Percentiles rank a stretch among this genome's conserved stretches.
phyloP scores from a whole-genome alignment of 169 alveolate genomes.

The Eimeria maxima region DNA sequence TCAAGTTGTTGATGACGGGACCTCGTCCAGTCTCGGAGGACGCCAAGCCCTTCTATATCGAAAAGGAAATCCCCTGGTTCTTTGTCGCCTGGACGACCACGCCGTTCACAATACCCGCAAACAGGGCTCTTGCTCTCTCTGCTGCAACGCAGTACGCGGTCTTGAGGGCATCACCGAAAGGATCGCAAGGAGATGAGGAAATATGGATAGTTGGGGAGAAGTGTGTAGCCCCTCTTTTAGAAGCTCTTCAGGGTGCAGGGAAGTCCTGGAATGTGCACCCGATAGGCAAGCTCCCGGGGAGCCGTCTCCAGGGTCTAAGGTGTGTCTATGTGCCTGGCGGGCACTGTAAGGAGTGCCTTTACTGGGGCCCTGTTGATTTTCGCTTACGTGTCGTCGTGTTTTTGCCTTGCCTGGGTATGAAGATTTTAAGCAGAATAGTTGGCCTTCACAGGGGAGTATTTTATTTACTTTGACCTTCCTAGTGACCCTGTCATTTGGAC shows the following conservation, averaged over 20 bases:
- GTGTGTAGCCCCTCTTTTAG: slow-evolving; percentile 27
- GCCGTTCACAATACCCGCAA: slow-evolving; percentile 91
- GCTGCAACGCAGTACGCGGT: slow-evolving; percentile 81
- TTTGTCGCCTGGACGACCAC: slow-evolving; percentile 89
- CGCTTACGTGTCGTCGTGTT: neutral
- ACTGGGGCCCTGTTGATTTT: neutral
- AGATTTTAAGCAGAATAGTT: neutral
- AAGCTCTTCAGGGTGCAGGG: slow-evolving; percentile 58
- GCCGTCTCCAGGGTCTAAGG: slow-evolving; percentile 24
- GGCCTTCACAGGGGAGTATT: neutral
- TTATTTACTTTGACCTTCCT: neutral
- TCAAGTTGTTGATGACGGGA: slow-evolving; percentile 20
- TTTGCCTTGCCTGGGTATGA: neutral
- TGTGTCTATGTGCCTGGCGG: neutral
- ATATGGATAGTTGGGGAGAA: slow-evolving; percentile 56
- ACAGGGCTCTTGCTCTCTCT: slow-evolving; percentile 87
- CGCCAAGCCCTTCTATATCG: neutral
- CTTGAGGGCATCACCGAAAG: slow-evolving; percentile 16
- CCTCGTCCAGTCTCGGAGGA: slow-evolving; percentile 13
- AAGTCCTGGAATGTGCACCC: slow-evolving; percentile 26
- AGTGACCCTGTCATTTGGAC: neutral
- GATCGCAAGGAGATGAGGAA: slow-evolving; percentile 16
- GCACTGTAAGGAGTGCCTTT: neutral
- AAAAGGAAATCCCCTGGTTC: slow-evolving; percentile 20
- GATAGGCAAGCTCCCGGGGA: slow-evolving; percentile 59